phyloP scores from a whole-genome alignment of 331 rosid genomes.

The Quercus lobata region DNA sequence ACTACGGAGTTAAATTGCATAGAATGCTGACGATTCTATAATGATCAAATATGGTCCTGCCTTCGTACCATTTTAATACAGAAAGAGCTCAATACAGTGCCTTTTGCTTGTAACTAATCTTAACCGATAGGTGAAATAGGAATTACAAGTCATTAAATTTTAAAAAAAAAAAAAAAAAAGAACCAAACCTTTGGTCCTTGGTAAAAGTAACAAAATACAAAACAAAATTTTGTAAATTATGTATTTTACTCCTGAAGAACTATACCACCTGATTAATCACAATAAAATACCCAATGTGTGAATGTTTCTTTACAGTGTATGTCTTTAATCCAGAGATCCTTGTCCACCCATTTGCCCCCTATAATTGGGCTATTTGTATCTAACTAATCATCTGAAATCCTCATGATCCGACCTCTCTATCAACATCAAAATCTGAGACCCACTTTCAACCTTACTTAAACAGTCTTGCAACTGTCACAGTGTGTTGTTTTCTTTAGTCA shows the following conservation, averaged over 20 bases:
- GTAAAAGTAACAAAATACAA: background rate
- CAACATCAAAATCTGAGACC: constrained; percentile 17
- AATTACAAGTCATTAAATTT: background rate
- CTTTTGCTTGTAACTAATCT: background rate
- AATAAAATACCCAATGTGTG: background rate
- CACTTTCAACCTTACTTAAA: background rate
- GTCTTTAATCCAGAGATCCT: background rate
- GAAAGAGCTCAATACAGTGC: background rate
- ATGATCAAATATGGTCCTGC: too few species aligned
- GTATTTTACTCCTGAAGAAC: background rate
- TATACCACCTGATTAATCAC: constrained; percentile 2
- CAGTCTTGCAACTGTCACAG: constrained; percentile 9
- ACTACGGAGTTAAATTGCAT: too few species aligned
- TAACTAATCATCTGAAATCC: background rate
- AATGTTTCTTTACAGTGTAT: constrained; percentile 13
- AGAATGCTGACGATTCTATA: too few species aligned
- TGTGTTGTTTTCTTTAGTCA: background rate
- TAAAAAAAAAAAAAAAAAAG: background rate
- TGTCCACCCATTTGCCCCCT: constrained; percentile 11
- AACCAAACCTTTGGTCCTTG: background rate
- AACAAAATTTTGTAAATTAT: background rate
- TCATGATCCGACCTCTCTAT: background rate
- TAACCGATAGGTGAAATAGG: background rate
- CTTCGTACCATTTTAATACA: background rate
- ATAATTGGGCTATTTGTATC: background rate